Conservation (phyloP, 2,329 filamentous ascomycete genomes). For the Fusarium pininemorale region DNA sequence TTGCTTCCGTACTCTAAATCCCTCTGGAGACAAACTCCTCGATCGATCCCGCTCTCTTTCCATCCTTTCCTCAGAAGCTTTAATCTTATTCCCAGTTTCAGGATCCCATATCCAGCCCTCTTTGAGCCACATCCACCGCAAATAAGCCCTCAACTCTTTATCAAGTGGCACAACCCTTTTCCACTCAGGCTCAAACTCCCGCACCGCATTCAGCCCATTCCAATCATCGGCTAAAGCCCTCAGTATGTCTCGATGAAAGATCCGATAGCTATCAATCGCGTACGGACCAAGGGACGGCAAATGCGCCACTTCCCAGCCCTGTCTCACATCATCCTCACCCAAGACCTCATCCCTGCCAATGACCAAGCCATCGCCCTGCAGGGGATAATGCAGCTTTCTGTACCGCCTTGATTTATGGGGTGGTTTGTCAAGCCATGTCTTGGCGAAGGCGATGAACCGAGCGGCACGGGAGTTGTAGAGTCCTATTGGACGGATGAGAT, state of each 20-base stretch:
- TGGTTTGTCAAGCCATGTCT: slow-evolving; percentile 8
- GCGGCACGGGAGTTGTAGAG: slow-evolving; percentile 25
- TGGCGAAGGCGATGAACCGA: slow-evolving; percentile 23
- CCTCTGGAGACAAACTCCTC: slow-evolving; percentile 4
- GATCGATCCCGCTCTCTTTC: background rate
- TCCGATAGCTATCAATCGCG: slow-evolving; percentile 28
- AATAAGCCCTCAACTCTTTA: slow-evolving; percentile 22
- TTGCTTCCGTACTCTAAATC: background rate
- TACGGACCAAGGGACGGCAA: slow-evolving; percentile 26
- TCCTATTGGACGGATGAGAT: slow-evolving; percentile 19
- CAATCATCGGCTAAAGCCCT: background rate
- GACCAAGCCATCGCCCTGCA: background rate
- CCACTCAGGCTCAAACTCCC: slow-evolving; percentile 21
- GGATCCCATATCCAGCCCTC: slow-evolving; percentile 30
- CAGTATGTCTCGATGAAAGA: slow-evolving; percentile 23
- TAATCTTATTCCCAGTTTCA: background rate
- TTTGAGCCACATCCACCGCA: slow-evolving; percentile 32
- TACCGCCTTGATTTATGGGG: slow-evolving; percentile 4
- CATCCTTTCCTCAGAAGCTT: background rate
- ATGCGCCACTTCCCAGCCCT: slow-evolving; percentile 27
- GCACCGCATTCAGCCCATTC: background rate
- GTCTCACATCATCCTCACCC: slow-evolving; percentile 4
- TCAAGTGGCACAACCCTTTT: slow-evolving; percentile 26
- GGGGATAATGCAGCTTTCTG: slow-evolving; percentile 24
- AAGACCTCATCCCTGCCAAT: slow-evolving; percentile 19